Base-by-base conservation (phyloP, 805 yeast genomes). In the Wickerhamiella allomyrinae region DNA sequence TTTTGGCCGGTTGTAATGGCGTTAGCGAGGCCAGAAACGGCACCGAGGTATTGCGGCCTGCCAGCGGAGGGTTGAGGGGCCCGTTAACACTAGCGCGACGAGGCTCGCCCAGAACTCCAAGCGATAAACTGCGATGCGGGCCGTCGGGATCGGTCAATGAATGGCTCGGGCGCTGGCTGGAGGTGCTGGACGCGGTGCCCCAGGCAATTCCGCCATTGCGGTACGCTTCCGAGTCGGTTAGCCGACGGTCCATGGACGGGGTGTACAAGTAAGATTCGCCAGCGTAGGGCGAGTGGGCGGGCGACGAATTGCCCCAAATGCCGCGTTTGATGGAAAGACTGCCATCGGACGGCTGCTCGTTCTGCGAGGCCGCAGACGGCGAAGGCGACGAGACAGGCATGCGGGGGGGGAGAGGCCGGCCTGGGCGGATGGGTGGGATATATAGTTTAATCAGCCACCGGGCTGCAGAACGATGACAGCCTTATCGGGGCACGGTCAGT, bases 181-280 rank as follows among this genome's bases (percentile, higher is more conserved):
- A 20, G 37, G 22, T 20, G 21, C 13, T 19, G 21, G 22, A 13
- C 8, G 52, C 50, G 10, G 53, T 41, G 33, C 53, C 56, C 56
- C 56, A 52, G n/a, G 54, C 56, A 38, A 46, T 44, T 23, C 52
- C 52, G 11, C 56, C 56, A 9, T 21, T 43, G 13, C 49, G 48
- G 41, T 41, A 52, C 7, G 49, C 45, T 31, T 50, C 50, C 7
- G 51, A 46, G 22, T 50, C 52, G 34, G 43, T 33, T 24, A 40
- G 25, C 29, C 36, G 19, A 34, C 27, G 17, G 43, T 34, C 15
- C 20, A 14, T 9, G 15, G 31, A 9, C 39, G 14, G n/a, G 29
- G 27, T 5, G 39, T n/a, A 23, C 10, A 22, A 20, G 13, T 21
- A 22, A 3, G 29, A 29, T 10, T 36, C 29, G 20, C 31, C 7